phyloP scores from a whole-genome alignment of 495 filamentous ascomycete species.

The Jackrogersella minutella region DNA sequence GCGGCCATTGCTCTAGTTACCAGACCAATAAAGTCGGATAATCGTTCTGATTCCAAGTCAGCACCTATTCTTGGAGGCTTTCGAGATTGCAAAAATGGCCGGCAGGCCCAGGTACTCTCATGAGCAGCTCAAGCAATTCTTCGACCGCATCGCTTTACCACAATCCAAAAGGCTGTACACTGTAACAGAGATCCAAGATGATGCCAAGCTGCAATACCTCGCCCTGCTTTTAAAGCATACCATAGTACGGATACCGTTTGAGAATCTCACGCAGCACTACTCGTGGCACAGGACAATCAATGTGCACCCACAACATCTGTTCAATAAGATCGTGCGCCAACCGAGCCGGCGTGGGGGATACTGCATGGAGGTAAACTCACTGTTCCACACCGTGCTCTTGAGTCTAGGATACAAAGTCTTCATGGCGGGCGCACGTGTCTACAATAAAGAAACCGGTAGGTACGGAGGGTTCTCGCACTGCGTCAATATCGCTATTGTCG shows the following conservation, averaged over 20 bases:
- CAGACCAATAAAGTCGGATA: not conserved
- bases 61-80: no score
- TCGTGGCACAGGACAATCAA: constrained; percentile 58
- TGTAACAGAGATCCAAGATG: not conserved
- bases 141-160: constrained; percentile 47
- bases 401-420: constrained; percentile 68
- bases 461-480: constrained; percentile 61
- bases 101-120: constrained; percentile 18
- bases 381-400: constrained; percentile 70
- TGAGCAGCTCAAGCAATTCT: constrained; percentile 38
- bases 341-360: constrained; percentile 65
- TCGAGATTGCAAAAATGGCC: constrained; percentile 5
- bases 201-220: constrained; percentile 46
- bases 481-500: constrained; percentile 71
- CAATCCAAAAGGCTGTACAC: not conserved
- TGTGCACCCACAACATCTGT: constrained; percentile 66
- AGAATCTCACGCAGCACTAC: constrained; percentile 67
- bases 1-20: not conserved
- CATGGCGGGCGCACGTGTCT: constrained; percentile 52
- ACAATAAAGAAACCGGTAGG: not conserved
- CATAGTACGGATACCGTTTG: constrained; percentile 72
- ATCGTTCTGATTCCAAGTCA: no score
- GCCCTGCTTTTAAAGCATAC: constrained; percentile 56
- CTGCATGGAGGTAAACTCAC: constrained; percentile 77
- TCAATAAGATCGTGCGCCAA: constrained; percentile 66